Conservation (phyloP, 306 rosid genomes). For the Fagus sylvatica region DNA sequence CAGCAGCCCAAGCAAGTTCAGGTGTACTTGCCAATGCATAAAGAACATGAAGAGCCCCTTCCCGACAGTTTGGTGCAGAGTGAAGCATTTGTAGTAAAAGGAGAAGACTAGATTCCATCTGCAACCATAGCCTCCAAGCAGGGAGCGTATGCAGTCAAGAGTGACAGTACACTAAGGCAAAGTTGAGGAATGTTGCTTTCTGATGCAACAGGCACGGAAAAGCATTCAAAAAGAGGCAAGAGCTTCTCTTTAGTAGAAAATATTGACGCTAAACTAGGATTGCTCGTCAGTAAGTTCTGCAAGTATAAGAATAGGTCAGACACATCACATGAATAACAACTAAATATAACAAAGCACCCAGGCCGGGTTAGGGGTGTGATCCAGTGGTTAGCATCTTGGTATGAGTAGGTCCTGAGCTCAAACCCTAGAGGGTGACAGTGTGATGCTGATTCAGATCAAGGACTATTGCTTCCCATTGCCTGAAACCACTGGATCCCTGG, state of each 20-base stretch:
- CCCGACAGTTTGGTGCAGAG: conserved; percentile 89
- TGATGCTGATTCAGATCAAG: too few species aligned
- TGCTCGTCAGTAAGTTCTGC: conserved; percentile 88
- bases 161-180: conserved; percentile 85
- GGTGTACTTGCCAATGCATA: conserved; percentile 96
- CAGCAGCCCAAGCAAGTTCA: conserved; percentile 99
- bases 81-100: conserved; percentile 95
- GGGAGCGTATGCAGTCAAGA: conserved; percentile 92
- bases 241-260: conserved; percentile 91
- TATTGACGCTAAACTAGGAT: conserved; percentile 89
- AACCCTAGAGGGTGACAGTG: too few species aligned
- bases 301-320: conserved; percentile 31
- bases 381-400: too few species aligned
- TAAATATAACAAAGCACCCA: conserved; percentile 7
- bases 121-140: conserved; percentile 99
- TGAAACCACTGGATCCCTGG: too few species aligned
- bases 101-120: conserved; percentile 94
- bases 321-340: conserved; percentile 24
- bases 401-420: too few species aligned
- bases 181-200: conserved; percentile 87
- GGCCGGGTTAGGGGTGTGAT: too few species aligned
- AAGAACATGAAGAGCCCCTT: conserved; percentile 97
- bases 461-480: too few species aligned
- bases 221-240: conserved; percentile 94
- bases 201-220: conserved; percentile 83